These are phyloP conservation scores for Saturnispora saitoi DNA, from an alignment of 805 yeast genomes.

Conservation along the genomic window DNA sequence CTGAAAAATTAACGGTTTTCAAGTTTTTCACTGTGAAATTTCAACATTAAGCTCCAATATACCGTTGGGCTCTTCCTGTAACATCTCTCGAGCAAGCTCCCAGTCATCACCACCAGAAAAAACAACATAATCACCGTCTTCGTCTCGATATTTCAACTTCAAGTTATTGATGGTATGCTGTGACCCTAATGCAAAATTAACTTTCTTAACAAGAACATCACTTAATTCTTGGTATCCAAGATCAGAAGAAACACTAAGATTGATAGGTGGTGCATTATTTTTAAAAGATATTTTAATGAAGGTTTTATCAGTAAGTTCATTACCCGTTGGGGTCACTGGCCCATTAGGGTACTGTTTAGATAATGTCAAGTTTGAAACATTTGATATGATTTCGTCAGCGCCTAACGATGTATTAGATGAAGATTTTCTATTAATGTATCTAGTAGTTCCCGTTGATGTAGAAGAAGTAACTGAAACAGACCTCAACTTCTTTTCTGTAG, in stretches of 20 bases:
- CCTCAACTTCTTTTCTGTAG: conserved; percentile 24
- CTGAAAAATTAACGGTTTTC: not conserved
- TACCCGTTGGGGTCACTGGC: not conserved
- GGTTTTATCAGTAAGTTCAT: conserved; percentile 9
- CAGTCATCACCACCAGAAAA: conserved; percentile 85
- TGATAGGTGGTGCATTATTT: conserved; percentile 43
- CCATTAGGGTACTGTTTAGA: conserved; percentile 6
- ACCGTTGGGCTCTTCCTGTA: conserved; percentile 29
- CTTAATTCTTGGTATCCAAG: conserved; percentile 22
- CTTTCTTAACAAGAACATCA: conserved; percentile 40
- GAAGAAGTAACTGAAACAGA: conserved; percentile 24
- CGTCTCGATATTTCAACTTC: conserved; percentile 78
- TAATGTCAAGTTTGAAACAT: conserved; percentile 15
- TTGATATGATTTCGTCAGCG: conserved; percentile 11
- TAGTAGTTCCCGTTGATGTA: not conserved
- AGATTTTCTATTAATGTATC: conserved; percentile 6
- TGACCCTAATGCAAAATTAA: conserved; percentile 46
- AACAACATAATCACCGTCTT: conserved; percentile 88
- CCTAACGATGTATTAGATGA: conserved; percentile 10
- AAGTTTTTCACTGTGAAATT: not conserved
- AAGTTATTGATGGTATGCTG: conserved; percentile 16
- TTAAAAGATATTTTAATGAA: conserved; percentile 30
- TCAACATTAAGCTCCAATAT: conserved; percentile 1
- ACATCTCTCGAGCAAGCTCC: conserved; percentile 71
- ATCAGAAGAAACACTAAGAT: conserved; percentile 47